Evolutionary conservation across 805 yeast genomes (phyloP).

Genomic region (Candida ponderosae): DNA sequence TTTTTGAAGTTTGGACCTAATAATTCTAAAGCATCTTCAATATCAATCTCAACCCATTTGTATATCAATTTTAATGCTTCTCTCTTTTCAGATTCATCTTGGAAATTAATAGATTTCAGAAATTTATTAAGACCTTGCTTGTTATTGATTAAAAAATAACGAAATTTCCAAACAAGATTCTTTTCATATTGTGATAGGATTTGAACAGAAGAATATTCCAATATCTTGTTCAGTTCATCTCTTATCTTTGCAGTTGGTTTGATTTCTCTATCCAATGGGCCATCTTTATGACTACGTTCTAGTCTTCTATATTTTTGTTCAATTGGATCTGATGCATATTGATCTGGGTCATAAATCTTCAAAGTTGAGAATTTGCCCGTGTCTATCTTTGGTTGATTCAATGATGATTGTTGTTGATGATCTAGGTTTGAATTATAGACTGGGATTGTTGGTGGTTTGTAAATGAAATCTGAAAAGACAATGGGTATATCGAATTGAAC

Average conservation of each 20-base stretch:
- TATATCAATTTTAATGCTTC: constrained; percentile 73
- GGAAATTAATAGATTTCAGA: constrained; percentile 83
- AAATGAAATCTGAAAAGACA: constrained; percentile 54
- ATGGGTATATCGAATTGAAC: constrained; percentile 67
- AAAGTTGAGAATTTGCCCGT: constrained; percentile 25
- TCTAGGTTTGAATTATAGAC: constrained; percentile 29
- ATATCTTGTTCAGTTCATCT: constrained; percentile 60
- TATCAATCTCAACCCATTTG: constrained; percentile 66
- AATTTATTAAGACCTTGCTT: constrained; percentile 71
- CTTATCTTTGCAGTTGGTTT: constrained; percentile 83
- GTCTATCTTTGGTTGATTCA: constrained; percentile 19
- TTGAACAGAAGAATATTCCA: constrained; percentile 77
- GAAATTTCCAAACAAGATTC: constrained; percentile 82
- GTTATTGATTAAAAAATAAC: constrained; percentile 71
- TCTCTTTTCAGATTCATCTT: constrained; percentile 68
- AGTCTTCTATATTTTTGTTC: constrained; percentile 80
- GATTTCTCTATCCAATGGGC: constrained; percentile 72
- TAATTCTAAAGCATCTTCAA: constrained; percentile 81
- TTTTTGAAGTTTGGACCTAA: constrained; percentile 73
- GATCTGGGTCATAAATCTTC: constrained; percentile 63
- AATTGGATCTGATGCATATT: constrained; percentile 65
- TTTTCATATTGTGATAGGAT: constrained; percentile 76
- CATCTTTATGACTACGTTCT: constrained; percentile 74
- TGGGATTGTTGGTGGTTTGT: constrained; percentile 25
- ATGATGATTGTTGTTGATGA: constrained; percentile 31